Base-by-base conservation (phyloP, 805 yeast genomes). In the Yamadazyma insecticola region DNA sequence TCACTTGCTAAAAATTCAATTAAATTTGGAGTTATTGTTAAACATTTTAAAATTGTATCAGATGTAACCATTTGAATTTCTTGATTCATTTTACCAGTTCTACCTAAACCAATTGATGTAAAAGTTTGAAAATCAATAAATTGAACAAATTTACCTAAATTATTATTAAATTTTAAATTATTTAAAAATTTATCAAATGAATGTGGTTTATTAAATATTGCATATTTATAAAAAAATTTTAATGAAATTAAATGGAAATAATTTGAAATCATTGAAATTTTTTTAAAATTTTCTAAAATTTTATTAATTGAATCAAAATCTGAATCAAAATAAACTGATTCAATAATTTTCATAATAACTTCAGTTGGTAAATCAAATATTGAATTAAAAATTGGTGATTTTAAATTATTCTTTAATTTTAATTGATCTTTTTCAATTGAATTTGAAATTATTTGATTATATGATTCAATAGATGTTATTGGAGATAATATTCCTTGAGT, bases 31-130 rank as follows among this genome's bases (percentile, higher is more conserved):
- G 84, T 78, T 36, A 74, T 54, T 30, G 57, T 49, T 17, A 88
- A 63, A 35, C 86, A 84, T 14, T 74, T 64, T 27, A 73, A 55
- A 15, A 88, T 76, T 2, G 96, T 88, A 16, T 63, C 60, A 24
- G 80, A 67, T 0, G 96, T 88, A 24, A 88, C 86, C 84, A 85
- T 84, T 56, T 88, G 94, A 45, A 88, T 88, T 56, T 84, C 94
- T 55, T 76, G 80, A 58, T 84, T 89, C 95, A 88, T 88, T 44
- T 81, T 72, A 8, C 84, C 86, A 0, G 96, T 83, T 41, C 96
- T 67, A 2, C 96, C 96, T 28, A 88, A 67, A 0, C 96, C 96
- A 29, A 89, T 78, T 0, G 90, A 80, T 1, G 96, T 87, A 55
- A 88, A 81, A 44, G 84, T 90, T 48, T 84, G 83, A 47, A 88